phyloP scores from a whole-genome alignment of 257 asterid species.

The Penstemon newberryi region DNA sequence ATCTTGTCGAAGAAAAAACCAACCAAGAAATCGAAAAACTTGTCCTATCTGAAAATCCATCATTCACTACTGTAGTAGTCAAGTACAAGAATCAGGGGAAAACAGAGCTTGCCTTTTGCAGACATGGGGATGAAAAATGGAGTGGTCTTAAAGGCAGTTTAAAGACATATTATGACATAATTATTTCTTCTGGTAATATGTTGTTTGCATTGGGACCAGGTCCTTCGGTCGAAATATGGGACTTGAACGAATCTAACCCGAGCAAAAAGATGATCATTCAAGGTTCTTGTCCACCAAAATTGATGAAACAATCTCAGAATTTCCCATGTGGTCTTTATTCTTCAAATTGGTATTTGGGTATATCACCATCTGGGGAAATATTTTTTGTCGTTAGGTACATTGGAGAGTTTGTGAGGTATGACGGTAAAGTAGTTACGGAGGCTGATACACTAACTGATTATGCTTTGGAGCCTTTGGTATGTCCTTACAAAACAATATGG shows the following conservation, averaged over 20 bases:
- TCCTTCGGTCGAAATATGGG: constrained; percentile 21
- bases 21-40: background rate
- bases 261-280: background rate
- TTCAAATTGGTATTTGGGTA: constrained; percentile 28
- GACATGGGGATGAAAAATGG: constrained; percentile 20
- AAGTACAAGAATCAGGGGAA: background rate
- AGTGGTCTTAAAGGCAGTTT: background rate
- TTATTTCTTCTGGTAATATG: constrained; percentile 2
- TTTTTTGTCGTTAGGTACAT: constrained; percentile 33
- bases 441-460: constrained; percentile 31
- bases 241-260: constrained; percentile 11
- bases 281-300: constrained; percentile 16
- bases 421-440: constrained; percentile 30
- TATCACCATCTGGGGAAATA: constrained; percentile 24
- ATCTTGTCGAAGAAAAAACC: background rate
- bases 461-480: constrained; percentile 3
- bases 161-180: constrained; percentile 22
- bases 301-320: background rate
- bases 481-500: constrained; percentile 29
- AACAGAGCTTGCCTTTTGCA: constrained; percentile 11
- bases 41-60: constrained; percentile 5
- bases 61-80: background rate
- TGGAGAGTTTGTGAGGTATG: constrained; percentile 19
- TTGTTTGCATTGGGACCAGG: constrained; percentile 21
- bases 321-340: constrained; percentile 25